These are phyloP conservation scores for Kuraishia borneana DNA, from an alignment of 805 yeast genomes.

Conservation along the genomic window DNA sequence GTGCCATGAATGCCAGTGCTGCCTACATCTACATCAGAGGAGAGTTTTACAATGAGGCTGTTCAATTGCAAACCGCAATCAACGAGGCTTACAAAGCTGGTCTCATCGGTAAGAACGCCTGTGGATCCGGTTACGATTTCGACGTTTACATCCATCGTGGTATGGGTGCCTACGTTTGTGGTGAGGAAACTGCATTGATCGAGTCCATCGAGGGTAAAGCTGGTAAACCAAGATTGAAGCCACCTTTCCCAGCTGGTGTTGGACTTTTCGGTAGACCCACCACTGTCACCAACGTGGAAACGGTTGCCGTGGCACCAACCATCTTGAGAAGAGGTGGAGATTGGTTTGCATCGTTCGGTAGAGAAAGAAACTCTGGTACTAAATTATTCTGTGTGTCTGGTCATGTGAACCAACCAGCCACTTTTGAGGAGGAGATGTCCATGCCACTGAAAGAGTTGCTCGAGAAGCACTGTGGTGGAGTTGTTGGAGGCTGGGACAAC, in stretches of 20 bases:
- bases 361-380: slow-evolving; percentile 77
- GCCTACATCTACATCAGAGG: slow-evolving; percentile 89
- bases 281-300: slow-evolving; percentile 85
- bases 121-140: slow-evolving; percentile 79
- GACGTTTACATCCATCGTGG: slow-evolving; percentile 84
- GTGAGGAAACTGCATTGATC: slow-evolving; percentile 85
- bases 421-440: slow-evolving; percentile 91
- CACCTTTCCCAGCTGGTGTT: slow-evolving; percentile 92
- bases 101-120: slow-evolving; percentile 70
- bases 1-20: slow-evolving; percentile 90
- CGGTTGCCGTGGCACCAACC: slow-evolving; percentile 85
- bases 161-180: slow-evolving; percentile 89
- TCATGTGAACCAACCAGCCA: slow-evolving; percentile 86
- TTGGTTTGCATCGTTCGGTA: slow-evolving; percentile 78
- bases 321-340: slow-evolving; percentile 82
- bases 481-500: slow-evolving; percentile 90
- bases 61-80: slow-evolving; percentile 64
- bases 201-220: slow-evolving; percentile 89
- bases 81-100: slow-evolving; percentile 82
- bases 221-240: slow-evolving; percentile 88
- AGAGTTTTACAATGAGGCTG: slow-evolving; percentile 79
- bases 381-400: slow-evolving; percentile 83
- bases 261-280: slow-evolving; percentile 88
- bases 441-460: slow-evolving; percentile 73
- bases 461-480: slow-evolving; percentile 86